Evolutionary conservation across 495 filamentous ascomycete species (phyloP), one percentile per base, ranked within the genome.

Genomic region (Sabuloglossum arenarium): DNA sequence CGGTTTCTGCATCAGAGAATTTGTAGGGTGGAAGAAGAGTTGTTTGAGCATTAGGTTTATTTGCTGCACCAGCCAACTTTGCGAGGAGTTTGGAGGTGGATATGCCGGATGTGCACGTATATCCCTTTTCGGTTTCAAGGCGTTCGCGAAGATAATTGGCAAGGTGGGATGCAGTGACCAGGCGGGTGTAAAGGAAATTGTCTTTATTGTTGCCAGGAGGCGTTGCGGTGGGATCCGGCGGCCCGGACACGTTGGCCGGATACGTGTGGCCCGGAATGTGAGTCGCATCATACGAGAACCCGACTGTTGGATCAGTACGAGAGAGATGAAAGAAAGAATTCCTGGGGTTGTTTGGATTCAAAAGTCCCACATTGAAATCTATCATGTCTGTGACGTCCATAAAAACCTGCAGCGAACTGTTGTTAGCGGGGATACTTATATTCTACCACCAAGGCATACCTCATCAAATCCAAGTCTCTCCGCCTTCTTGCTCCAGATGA

Each of bases 381-480:
- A 95, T 70, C 59, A 95, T 79, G 60, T 94, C 88, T 19, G 86
- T 87, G 27, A 88, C 82, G 61, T 96, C 88, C 61, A 84, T 68
- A 59, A 76, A 86, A 9, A 82, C 74, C 70, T 78, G 60, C 0
- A 54, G 39, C 9, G 34, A 12, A 2, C 6, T 3, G 34, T 2
- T 11, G 34, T 39, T 39, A 39, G 34, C 6, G n/a, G 16, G 3
- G 16, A n/a, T n/a, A n/a, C n/a, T n/a, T 27, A 27, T 29, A 53
- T 34, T 3, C 27, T 28, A 3, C 9, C 3, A 53, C 4, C n/a
- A 28, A 21, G 24, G 6, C 39, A 43, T 61, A 79, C 76, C 72
- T 96, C 89, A 66, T 96, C 89, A 46, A 96, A 84, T 0, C 89
- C 89, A 9, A 96, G 70, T 23, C 80, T 76, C 66, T 96, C 88